Conservation (phyloP, 192 early-diverging fungal genomes). For the Fimicolochytrium jonesii region DNA sequence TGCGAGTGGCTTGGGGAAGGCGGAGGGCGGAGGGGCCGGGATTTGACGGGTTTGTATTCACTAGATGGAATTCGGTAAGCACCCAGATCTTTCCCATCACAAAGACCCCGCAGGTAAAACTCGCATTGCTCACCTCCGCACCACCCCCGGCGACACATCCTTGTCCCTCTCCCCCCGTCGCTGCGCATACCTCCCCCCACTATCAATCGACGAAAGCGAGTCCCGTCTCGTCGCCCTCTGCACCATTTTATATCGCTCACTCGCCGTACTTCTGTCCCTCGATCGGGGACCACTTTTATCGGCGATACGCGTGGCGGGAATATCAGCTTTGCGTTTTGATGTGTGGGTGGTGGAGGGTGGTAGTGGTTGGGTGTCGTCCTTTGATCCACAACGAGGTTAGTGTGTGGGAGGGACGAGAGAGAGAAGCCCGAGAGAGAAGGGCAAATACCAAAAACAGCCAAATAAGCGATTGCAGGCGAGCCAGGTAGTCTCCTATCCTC, state of each 20-base stretch:
- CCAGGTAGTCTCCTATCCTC: slow-evolving; percentile 10
- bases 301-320: no score
- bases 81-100: background rate
- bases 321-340: no score
- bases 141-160: no score
- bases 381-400: background rate
- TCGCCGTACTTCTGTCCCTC: background rate
- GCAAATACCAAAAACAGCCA: slow-evolving; percentile 6
- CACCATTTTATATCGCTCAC: background rate
- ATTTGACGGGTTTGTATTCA: slow-evolving; percentile 4
- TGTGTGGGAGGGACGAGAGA: background rate
- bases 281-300: no score
- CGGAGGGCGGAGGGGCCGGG: slow-evolving; percentile 2
- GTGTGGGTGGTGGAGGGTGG: no score
- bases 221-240: background rate
- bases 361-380: slow-evolving; percentile 3
- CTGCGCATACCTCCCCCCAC: no score
- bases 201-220: background rate
- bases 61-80: background rate
- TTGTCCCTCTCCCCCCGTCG: no score
- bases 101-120: no score
- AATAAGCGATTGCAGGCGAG: slow-evolving; percentile 3
- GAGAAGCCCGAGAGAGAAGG: background rate
- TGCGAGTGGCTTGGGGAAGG: background rate
- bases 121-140: no score